Conservation (phyloP, 1,284 basidiomycete species). For the Irpex rosettiformis region DNA sequence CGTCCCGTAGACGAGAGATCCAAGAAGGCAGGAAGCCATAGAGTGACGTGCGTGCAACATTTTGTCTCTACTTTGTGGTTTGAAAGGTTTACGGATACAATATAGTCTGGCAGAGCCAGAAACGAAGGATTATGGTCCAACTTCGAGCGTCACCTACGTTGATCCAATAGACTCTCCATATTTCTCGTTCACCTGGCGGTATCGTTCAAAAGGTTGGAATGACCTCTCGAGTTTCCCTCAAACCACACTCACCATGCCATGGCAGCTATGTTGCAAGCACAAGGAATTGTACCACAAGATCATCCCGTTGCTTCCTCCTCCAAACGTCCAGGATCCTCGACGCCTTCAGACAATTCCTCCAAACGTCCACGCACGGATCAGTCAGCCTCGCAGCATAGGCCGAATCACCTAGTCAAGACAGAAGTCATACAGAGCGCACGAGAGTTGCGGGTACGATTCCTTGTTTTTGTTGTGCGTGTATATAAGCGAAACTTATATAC, state of each 20-base stretch:
- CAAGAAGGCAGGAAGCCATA: neutral
- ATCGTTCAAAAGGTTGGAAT: conserved; percentile 5
- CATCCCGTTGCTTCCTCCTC: neutral
- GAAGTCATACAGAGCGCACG: neutral
- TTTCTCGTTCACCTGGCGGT: conserved; percentile 2
- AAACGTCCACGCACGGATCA: neutral
- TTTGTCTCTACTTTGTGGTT: no score
- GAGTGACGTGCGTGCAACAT: neutral
- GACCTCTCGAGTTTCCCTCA: no score
- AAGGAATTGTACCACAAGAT: conserved; percentile 5
- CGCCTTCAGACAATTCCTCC: neutral
- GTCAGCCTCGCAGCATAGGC: no score
- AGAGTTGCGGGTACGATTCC: neutral
- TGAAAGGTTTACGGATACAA: neutral
- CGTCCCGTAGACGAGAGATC: neutral
- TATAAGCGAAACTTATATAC: neutral
- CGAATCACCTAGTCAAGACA: neutral
- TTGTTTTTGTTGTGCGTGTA: neutral
- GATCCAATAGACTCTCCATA: conserved; percentile 6
- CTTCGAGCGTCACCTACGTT: neutral
- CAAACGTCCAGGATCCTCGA: neutral
- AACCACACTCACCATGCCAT: neutral
- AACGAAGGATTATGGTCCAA: neutral
- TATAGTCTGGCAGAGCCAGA: neutral
- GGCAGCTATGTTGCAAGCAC: conserved; percentile 4